Percentiles rank a stretch among this genome's conserved stretches.
phyloP scores from a whole-genome alignment of 441 rosid genomes.

The Aquilaria agallochum region DNA sequence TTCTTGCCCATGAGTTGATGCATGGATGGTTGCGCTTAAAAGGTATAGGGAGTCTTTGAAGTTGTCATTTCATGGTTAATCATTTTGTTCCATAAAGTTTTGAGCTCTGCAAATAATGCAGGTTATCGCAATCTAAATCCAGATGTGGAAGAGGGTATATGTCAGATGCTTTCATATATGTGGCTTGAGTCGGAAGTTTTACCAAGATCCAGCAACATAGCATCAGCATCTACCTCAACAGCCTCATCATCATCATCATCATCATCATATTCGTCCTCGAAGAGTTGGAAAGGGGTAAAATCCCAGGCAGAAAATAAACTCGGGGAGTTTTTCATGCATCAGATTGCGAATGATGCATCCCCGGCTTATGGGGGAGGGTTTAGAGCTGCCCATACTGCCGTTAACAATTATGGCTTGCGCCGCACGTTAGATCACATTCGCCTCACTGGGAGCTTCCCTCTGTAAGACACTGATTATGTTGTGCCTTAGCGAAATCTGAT shows the following conservation, averaged over 20 bases:
- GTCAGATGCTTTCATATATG: conserved; percentile 84
- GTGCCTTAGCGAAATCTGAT: not conserved
- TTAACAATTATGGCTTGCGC: conserved; percentile 68
- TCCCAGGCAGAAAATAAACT: conserved; percentile 72
- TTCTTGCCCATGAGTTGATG: conserved; percentile 91
- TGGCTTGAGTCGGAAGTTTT: conserved; percentile 95
- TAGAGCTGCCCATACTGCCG: conserved; percentile 82
- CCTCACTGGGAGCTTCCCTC: conserved; percentile 61
- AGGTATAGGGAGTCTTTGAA: conserved; percentile 34
- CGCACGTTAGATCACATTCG: conserved; percentile 70
- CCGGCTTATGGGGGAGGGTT: conserved; percentile 87
- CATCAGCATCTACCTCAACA: conserved; percentile 45
- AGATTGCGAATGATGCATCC: conserved; percentile 84
- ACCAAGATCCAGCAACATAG: conserved; percentile 37
- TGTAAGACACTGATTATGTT: conserved; percentile 24
- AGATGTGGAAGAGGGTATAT: conserved; percentile 95
- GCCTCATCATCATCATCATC: conserved; percentile 50
- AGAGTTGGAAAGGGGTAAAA: conserved; percentile 70
- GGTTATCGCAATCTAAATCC: conserved; percentile 78
- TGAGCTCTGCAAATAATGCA: conserved; percentile 17
- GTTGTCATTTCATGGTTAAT: not conserved
- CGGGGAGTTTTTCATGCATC: conserved; percentile 84
- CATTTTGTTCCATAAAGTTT: not conserved
- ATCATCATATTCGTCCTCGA: conserved; percentile 43
- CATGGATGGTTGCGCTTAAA: conserved; percentile 93